A percentile compares a stretch with the other conserved stretches of the same genome.
Conservation (phyloP, 768 basidiomycete genomes). For the Megacollybia marginata region DNA sequence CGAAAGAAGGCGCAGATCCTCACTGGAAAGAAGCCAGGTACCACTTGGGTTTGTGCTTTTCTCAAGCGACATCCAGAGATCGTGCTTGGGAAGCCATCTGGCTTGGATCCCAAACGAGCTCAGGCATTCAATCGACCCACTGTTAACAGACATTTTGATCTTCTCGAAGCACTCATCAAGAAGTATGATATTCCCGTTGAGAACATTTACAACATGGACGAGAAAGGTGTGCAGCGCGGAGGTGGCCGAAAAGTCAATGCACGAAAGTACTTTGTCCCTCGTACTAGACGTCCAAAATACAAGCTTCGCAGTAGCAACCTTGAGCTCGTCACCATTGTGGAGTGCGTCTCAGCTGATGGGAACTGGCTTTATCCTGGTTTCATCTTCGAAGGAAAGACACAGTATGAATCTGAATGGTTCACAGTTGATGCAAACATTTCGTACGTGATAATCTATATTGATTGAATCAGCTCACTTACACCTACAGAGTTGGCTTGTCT, state of each 20-base stretch:
- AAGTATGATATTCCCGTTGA: slow-evolving; percentile 16
- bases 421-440: slow-evolving; percentile 13
- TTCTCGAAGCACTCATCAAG: slow-evolving; percentile 13
- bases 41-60: slow-evolving; percentile 14
- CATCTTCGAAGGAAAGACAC: slow-evolving; percentile 26
- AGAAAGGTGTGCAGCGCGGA: slow-evolving; percentile 22
- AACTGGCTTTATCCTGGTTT: slow-evolving; percentile 21
- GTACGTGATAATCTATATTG: slow-evolving; percentile 6
- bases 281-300: slow-evolving; percentile 12
- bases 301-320: slow-evolving; percentile 23
- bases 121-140: slow-evolving; percentile 23
- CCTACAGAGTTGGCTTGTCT: slow-evolving; percentile 23
- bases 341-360: slow-evolving; percentile 30
- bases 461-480: neutral
- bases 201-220: slow-evolving; percentile 23
- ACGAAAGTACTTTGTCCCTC: slow-evolving; percentile 15
- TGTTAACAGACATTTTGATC: slow-evolving; percentile 19
- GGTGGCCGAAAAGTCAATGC: slow-evolving; percentile 11
- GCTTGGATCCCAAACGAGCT: slow-evolving; percentile 25
- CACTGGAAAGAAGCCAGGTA: slow-evolving; percentile 1
- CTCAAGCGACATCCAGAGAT: slow-evolving; percentile 13
- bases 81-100: slow-evolving; percentile 15
- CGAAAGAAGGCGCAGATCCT: slow-evolving; percentile 3
- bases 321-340: slow-evolving; percentile 33
- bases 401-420: slow-evolving; percentile 16